Conservation (phyloP, 495 filamentous ascomycete species). For the Neurospora pannonica region DNA sequence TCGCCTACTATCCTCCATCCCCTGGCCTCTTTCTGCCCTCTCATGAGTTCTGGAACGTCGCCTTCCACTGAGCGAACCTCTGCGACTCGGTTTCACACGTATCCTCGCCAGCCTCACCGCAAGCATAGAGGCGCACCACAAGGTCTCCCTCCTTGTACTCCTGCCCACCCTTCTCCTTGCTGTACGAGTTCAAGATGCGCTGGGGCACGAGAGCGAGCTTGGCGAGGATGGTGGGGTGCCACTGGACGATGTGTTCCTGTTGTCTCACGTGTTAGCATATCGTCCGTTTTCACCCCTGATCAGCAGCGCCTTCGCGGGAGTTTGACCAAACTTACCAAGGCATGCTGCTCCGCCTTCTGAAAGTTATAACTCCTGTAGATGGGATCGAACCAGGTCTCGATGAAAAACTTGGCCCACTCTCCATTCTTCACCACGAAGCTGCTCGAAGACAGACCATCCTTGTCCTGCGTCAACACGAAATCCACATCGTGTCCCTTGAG, state of each 20-base stretch:
- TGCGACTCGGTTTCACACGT: conserved; percentile 62
- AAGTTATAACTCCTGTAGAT: conserved; percentile 90
- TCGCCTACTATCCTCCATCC: neutral
- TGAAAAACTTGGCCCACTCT: conserved; percentile 84
- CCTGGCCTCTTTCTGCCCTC: neutral
- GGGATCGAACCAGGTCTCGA: conserved; percentile 96
- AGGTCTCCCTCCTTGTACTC: conserved; percentile 83
- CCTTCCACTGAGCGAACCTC: conserved; percentile 37
- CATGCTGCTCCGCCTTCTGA: conserved; percentile 87
- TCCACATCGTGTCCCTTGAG: conserved; percentile 68
- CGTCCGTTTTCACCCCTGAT: neutral
- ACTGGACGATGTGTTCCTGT: conserved; percentile 87
- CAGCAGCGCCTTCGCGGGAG: neutral
- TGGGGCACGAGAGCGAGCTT: conserved; percentile 82
- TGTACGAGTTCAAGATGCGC: conserved; percentile 68
- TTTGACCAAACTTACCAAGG: conserved; percentile 53
- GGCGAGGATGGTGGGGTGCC: conserved; percentile 96
- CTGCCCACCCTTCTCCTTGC: conserved; percentile 25
- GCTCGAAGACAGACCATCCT: conserved; percentile 61
- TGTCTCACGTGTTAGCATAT: conserved; percentile 9
- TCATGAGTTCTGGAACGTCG: conserved; percentile 25
- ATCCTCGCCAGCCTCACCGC: conserved; percentile 43
- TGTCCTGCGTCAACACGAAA: conserved; percentile 77
- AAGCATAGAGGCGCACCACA: conserved; percentile 64
- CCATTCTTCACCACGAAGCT: conserved; percentile 77